phyloP scores from a whole-genome alignment of 495 filamentous ascomycete species.

The Neurospora cerealis region DNA sequence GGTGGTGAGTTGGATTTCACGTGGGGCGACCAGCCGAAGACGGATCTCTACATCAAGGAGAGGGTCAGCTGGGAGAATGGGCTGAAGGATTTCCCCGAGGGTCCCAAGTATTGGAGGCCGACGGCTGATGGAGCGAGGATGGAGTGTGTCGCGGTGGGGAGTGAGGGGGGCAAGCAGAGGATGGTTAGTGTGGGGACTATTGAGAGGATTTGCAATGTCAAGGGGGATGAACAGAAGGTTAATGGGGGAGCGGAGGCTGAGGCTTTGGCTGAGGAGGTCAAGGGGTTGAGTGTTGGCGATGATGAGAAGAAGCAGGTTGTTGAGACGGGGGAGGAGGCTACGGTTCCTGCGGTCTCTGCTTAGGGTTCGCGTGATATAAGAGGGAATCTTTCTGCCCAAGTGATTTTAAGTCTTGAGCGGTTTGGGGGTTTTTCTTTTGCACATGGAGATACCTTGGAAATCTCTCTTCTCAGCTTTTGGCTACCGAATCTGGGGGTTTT shows the following conservation, averaged over 20 bases:
- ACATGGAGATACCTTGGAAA: background rate
- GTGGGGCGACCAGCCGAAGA: conserved; percentile 59
- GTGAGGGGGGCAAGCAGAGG: conserved; percentile 23
- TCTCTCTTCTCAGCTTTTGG: background rate
- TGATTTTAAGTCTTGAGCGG: conserved; percentile 47
- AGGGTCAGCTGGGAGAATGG: conserved; percentile 40
- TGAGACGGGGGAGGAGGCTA: conserved; percentile 2
- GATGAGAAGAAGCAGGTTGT: conserved; percentile 14
- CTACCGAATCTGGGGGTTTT: background rate
- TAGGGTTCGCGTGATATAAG: background rate
- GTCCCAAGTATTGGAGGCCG: conserved; percentile 39
- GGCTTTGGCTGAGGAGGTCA: conserved; percentile 5
- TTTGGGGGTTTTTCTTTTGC: conserved; percentile 35
- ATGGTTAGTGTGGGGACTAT: conserved; percentile 30
- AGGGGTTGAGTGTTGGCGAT: conserved; percentile 1
- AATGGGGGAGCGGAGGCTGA: background rate
- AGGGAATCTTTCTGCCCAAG: background rate
- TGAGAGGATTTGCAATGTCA: conserved; percentile 25
- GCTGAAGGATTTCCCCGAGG: conserved; percentile 33
- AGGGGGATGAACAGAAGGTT: conserved; percentile 5
- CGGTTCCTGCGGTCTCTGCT: background rate
- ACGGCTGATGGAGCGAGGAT: conserved; percentile 30
- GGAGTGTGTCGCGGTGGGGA: conserved; percentile 38
- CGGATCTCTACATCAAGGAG: conserved; percentile 51
- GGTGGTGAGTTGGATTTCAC: conserved; percentile 74